Conservation (phyloP, 768 basidiomycete genomes). For the Rhizopogon roseolus region DNA sequence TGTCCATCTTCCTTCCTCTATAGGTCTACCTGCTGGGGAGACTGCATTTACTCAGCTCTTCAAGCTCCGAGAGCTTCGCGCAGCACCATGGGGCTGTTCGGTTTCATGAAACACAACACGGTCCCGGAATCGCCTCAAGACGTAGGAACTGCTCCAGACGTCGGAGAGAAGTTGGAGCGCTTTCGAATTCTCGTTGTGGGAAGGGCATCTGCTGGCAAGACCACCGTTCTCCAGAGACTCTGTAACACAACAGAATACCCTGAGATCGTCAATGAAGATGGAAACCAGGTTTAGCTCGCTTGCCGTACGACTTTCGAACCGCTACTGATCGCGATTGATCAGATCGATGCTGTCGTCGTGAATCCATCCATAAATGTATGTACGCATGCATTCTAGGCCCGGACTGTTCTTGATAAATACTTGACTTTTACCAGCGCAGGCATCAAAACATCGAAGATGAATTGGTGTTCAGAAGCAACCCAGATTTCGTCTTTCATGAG, state of each 20-base stretch:
- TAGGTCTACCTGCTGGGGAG: too few species aligned
- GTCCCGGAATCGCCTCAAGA: too few species aligned
- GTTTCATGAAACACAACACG: too few species aligned
- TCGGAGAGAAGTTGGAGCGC: not conserved
- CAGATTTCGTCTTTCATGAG: constrained; percentile 31
- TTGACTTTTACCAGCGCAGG: constrained; percentile 13
- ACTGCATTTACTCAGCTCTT: too few species aligned
- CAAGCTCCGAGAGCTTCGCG: too few species aligned
- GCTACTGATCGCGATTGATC: not conserved
- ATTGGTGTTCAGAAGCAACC: constrained; percentile 24
- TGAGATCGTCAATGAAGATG: not conserved
- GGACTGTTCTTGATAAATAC: constrained; percentile 12
- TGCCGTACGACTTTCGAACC: not conserved
- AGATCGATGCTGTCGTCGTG: not conserved
- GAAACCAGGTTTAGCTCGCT: not conserved
- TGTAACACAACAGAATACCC: not conserved
- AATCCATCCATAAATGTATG: not conserved
- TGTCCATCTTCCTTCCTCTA: too few species aligned
- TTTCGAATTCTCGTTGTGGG: not conserved
- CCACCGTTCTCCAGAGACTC: not conserved
- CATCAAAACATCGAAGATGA: constrained; percentile 25
- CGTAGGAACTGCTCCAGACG: too few species aligned
- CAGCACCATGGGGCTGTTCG: too few species aligned
- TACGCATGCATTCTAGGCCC: not conserved
- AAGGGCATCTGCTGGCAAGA: not conserved